Base-by-base conservation (phyloP, 2,329 filamentous ascomycete genomes). In the Aspergillus sp. region DNA sequence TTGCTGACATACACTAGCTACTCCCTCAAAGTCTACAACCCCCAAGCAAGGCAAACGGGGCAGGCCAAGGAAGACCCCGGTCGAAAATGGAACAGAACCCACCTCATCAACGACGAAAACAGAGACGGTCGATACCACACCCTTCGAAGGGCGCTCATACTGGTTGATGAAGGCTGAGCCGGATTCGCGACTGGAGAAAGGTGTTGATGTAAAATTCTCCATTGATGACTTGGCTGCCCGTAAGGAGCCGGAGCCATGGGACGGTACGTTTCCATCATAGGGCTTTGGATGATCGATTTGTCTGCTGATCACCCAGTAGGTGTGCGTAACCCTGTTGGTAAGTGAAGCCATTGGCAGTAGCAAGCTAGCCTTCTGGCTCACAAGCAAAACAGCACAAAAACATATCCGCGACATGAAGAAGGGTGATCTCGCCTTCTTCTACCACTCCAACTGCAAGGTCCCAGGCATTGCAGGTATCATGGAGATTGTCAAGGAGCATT, bases 401-500 rank as follows among this genome's bases (percentile, higher is more conserved):
- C 92, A 97, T 73, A 88, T 99, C 79, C 87, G 91, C 30, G 86
- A 87, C 8, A 99, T 99, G 95, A 92, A 91, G 69, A 87, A 88
- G 58, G 93, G 93, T 54, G 95, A 99, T 72, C 82, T 93, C 32
- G 93, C 92, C 25, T 98, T 99, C 79, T 98, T 99, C 80, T 98
- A 98, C 74, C 94, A 97, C 77, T 96, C 91, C 50, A 96, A 95
- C 70, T 95, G 91, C 78, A 96, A 96, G 74, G 85, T 89, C 23
- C 92, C 93, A 0, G 94, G 91, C 2, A 92, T 98, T 51, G 92
- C 89, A 1, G 93, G 93, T 1, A 86, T 89, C 17, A 93, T 97
- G 90, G 90, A 95, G 70, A 90, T 99, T 64, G 92, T 96, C 15
- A 84, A 86, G 65, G 93, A 97, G 72, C 90, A 91, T 66, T 89